phyloP scores from a whole-genome alignment of 306 rosid species.

The Notholithocarpus densiflorus region DNA sequence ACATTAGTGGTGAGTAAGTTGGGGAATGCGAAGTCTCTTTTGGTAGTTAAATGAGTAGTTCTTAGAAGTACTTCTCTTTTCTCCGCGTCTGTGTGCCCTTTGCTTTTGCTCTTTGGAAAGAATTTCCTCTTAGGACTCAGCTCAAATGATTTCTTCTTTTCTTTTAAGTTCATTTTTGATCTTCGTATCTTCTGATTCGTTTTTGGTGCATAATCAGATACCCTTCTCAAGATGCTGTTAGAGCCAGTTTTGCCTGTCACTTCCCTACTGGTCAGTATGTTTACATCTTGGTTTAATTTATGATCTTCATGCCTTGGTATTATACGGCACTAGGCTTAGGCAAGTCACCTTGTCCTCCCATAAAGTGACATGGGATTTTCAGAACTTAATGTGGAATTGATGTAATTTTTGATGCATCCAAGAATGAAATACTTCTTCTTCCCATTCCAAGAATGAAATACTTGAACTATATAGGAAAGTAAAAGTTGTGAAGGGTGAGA shows the following conservation, averaged over 20 bases:
- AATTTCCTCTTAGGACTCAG: not conserved
- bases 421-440: not conserved
- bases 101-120: not conserved
- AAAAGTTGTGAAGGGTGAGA: not conserved
- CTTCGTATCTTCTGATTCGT: conserved; percentile 41
- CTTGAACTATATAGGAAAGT: not conserved
- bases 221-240: conserved; percentile 68
- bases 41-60: not conserved
- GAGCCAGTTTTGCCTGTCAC: conserved; percentile 70
- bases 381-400: not conserved
- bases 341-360: conserved; percentile 6
- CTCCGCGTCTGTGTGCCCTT: not conserved
- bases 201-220: conserved; percentile 54
- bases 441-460: not conserved
- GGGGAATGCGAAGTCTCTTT: not conserved
- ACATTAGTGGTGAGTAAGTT: not conserved
- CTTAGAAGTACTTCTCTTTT: not conserved
- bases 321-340: conserved; percentile 8
- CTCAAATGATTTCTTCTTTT: not conserved
- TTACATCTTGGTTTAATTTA: conserved; percentile 25
- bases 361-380: conserved; percentile 5
- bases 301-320: conserved; percentile 17
- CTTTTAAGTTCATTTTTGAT: conserved; percentile 30
- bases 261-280: conserved; percentile 62
- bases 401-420: conserved; percentile 6